Evolutionary conservation across 371 early-diverging fungal species (phyloP).

Genomic region (Thermomucor indicae-seudaticae): DNA sequence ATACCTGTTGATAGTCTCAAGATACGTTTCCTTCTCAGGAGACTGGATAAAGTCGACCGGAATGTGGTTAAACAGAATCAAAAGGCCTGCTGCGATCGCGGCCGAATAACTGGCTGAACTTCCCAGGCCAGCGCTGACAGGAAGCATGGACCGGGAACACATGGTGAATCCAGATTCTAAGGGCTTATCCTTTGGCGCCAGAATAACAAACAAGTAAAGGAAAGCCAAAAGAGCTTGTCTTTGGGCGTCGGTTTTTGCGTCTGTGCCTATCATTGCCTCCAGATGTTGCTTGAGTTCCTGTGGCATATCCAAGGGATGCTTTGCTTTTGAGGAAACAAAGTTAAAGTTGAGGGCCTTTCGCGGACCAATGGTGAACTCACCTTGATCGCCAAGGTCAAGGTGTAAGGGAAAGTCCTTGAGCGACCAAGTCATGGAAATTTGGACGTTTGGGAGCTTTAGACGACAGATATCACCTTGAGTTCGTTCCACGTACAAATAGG

Average conservation of each 20-base stretch:
- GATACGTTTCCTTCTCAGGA: conserved; percentile 3
- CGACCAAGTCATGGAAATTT: conserved; percentile 33
- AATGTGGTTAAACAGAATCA: conserved; percentile 47
- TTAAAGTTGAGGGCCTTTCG: neutral
- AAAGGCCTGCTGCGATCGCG: conserved; percentile 70
- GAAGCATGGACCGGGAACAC: conserved; percentile 71
- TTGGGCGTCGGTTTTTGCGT: conserved; percentile 15
- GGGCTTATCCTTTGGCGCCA: conserved; percentile 15
- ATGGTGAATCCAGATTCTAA: conserved; percentile 50
- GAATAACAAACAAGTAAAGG: conserved; percentile 32
- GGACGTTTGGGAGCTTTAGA: conserved; percentile 53
- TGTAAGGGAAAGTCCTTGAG: conserved; percentile 28
- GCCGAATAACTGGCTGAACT: conserved; percentile 93
- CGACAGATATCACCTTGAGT: conserved; percentile 32
- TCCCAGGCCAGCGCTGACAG: conserved; percentile 96
- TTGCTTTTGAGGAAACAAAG: no score
- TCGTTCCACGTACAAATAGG: conserved; percentile 51
- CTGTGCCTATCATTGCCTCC: conserved; percentile 6
- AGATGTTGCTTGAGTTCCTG: conserved; percentile 14
- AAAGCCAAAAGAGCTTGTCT: conserved; percentile 38
- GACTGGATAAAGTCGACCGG: conserved; percentile 15
- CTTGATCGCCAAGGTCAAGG: conserved; percentile 14
- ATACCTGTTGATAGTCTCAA: conserved; percentile 72
- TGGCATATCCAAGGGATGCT: conserved; percentile 38
- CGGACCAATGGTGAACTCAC: conserved; percentile 9